These are phyloP conservation scores for Penicillium cinerascens DNA, from an alignment of 495 filamentous ascomycete species.

Conservation along the genomic window DNA sequence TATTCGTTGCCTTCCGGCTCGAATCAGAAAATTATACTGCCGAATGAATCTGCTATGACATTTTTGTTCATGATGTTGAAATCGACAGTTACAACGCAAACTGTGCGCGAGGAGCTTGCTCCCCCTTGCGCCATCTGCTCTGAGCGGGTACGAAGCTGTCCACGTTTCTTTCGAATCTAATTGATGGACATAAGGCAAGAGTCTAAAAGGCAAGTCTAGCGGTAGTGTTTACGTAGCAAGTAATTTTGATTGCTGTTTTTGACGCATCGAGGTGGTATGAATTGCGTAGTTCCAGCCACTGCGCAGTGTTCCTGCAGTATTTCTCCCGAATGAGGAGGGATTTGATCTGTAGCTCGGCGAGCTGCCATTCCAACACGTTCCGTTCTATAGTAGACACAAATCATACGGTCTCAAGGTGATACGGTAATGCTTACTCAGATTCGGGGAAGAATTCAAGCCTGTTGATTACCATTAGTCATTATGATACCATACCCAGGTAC, in stretches of 20 bases:
- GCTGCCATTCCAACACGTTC: background rate
- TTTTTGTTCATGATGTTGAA: background rate
- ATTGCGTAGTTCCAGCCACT: slow-evolving; percentile 1
- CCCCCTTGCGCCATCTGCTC: too few species aligned
- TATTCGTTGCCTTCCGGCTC: background rate
- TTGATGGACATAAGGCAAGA: background rate
- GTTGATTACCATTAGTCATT: too few species aligned
- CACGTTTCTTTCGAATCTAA: slow-evolving; percentile 1
- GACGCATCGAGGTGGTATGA: slow-evolving; percentile 4
- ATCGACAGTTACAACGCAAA: background rate
- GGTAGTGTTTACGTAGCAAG: background rate
- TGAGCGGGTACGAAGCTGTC: too few species aligned
- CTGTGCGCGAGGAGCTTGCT: background rate
- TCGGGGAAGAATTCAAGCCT: too few species aligned
- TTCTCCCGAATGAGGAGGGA: background rate
- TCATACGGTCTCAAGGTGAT: too few species aligned
- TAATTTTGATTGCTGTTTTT: slow-evolving; percentile 6
- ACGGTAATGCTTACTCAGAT: too few species aligned
- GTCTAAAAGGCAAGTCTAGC: too few species aligned
- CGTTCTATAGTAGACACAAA: background rate
- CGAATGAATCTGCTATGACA: background rate
- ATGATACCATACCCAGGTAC: too few species aligned
- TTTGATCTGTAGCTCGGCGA: background rate
- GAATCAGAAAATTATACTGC: background rate
- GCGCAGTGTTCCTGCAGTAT: slow-evolving; percentile 1